A percentile compares a stretch with the other conserved stretches of the same genome.
These are phyloP conservation scores for Phialocephala subalpina DNA, from an alignment of 2,329 filamentous ascomycete species.

Conservation along the genomic window DNA sequence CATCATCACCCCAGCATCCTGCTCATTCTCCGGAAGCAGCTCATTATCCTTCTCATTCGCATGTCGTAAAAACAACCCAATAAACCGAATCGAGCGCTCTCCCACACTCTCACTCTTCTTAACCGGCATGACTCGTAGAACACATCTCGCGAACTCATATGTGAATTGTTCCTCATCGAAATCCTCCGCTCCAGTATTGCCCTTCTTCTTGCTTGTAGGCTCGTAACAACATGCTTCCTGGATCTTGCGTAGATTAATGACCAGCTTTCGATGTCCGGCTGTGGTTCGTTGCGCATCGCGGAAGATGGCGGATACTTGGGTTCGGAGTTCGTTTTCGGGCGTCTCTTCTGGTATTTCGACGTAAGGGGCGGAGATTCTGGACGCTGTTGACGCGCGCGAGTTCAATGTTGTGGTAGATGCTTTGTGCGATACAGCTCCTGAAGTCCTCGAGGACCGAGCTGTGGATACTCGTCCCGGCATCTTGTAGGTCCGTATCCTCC, in stretches of 20 bases:
- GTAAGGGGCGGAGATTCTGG: conserved; percentile 46
- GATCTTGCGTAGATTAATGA: conserved; percentile 86
- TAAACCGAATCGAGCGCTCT: conserved; percentile 84
- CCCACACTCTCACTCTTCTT: conserved; percentile 92
- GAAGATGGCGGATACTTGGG: conserved; percentile 76
- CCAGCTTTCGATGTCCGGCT: conserved; percentile 88
- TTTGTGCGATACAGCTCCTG: conserved; percentile 49
- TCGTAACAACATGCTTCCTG: conserved; percentile 85
- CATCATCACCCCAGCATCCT: conserved; percentile 74
- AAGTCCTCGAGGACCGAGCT: conserved; percentile 48
- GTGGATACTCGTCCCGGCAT: conserved; percentile 57
- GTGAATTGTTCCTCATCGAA: conserved; percentile 91
- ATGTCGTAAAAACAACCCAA: conserved; percentile 85
- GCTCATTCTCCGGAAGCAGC: conserved; percentile 66
- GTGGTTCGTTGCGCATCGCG: conserved; percentile 88
- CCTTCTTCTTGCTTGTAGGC: conserved; percentile 61
- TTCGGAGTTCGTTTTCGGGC: conserved; percentile 73
- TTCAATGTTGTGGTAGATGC: conserved; percentile 49
- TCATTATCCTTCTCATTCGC: conserved; percentile 75
- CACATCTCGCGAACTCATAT: conserved; percentile 81
- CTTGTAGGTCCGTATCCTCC: conserved; percentile 19
- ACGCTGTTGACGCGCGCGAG: conserved; percentile 50
- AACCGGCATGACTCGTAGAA: conserved; percentile 82
- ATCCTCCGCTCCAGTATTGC: conserved; percentile 63
- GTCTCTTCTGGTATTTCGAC: conserved; percentile 74